Conservation (phyloP, 768 basidiomycete genomes). For the Mycena galopus region DNA sequence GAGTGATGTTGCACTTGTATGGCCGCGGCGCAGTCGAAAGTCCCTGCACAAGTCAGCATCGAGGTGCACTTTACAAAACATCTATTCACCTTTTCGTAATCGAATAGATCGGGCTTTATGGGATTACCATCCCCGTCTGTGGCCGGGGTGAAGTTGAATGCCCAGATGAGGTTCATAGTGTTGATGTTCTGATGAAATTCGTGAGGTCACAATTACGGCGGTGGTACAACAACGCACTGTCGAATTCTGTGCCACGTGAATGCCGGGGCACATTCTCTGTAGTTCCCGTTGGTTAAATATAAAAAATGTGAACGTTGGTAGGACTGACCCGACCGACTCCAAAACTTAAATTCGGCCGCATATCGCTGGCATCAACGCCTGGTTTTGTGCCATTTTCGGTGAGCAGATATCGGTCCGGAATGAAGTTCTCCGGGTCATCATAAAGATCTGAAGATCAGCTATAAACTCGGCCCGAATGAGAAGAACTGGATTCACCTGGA, state of each 20-base stretch:
- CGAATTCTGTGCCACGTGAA: background rate
- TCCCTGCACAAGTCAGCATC: constrained; percentile 1
- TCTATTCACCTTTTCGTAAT: background rate
- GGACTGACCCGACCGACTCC: background rate
- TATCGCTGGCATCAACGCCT: background rate
- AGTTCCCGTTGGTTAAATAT: background rate
- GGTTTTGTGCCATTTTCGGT: constrained; percentile 2
- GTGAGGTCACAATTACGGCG: too few relatives aligned
- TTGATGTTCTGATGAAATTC: constrained; percentile 16
- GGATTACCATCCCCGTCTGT: background rate
- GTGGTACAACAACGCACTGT: too few relatives aligned
- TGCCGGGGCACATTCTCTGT: background rate
- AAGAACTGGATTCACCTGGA: background rate
- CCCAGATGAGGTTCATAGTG: constrained; percentile 7
- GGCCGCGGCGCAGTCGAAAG: background rate
- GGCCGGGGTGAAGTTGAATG: constrained; percentile 6
- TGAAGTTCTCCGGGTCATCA: background rate
- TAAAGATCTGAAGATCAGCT: too few relatives aligned
- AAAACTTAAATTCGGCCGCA: background rate
- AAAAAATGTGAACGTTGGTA: background rate
- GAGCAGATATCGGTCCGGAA: too few relatives aligned
- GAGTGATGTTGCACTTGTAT: constrained; percentile 6
- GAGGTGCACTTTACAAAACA: background rate
- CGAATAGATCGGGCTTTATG: background rate
- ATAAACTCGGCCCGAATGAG: too few relatives aligned